Evolutionary conservation across 352 stramenopile species (phyloP).

Genomic region (Phytophthora rubi): DNA sequence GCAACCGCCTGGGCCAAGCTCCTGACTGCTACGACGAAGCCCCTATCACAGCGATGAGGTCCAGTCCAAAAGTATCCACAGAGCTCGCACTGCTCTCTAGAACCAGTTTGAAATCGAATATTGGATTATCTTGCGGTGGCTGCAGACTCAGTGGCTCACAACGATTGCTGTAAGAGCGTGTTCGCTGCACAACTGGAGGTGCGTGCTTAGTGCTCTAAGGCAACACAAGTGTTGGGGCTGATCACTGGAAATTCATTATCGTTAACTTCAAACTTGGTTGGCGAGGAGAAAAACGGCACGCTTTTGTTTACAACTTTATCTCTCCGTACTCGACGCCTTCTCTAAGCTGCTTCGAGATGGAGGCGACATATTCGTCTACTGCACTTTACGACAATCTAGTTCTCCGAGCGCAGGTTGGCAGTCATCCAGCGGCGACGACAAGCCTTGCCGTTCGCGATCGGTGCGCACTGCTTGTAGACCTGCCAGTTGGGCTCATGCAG

Average conservation of each 20-base stretch:
- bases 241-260: too few species aligned
- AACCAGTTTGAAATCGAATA: background rate
- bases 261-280: too few species aligned
- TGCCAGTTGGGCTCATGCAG: conserved; percentile 62
- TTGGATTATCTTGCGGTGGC: background rate
- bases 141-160: background rate
- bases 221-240: too few species aligned
- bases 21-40: too few species aligned
- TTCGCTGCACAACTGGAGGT: too few species aligned
- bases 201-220: too few species aligned
- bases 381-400: conserved; percentile 19
- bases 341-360: conserved; percentile 3
- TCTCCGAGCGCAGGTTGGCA: conserved; percentile 41
- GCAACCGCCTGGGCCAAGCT: background rate
- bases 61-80: background rate
- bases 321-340: conserved; percentile 3
- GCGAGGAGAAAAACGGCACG: background rate
- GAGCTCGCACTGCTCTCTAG: background rate
- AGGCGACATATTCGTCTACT: conserved; percentile 5
- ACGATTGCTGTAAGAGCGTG: too few species aligned
- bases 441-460: conserved; percentile 38
- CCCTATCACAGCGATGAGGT: background rate
- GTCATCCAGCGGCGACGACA: conserved; percentile 31
- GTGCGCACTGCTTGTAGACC: conserved; percentile 57
- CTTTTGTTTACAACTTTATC: background rate